Conservation (phyloP, 176 grass and related monocot genomes). For the Musa acuminata region DNA sequence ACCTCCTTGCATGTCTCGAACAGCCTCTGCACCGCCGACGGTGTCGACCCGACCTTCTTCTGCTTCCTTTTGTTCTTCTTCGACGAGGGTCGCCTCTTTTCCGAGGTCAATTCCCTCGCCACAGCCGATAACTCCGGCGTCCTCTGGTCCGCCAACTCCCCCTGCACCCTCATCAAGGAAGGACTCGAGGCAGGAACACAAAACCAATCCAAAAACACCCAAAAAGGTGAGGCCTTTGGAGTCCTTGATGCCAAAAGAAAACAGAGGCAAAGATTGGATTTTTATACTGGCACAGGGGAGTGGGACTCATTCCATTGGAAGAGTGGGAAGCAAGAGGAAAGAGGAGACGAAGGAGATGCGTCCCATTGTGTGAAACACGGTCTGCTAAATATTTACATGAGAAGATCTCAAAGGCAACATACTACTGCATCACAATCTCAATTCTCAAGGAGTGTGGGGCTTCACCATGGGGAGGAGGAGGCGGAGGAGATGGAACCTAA, state of each 20-base stretch:
- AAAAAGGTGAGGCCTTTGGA: not conserved
- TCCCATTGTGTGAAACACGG: not conserved
- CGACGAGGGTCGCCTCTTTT: constrained; percentile 6
- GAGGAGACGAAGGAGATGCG: not conserved
- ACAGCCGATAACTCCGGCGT: too few relatives aligned
- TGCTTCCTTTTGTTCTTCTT: constrained; percentile 24
- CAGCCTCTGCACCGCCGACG: constrained; percentile 43
- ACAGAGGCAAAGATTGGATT: not conserved
- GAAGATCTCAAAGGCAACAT: not conserved
- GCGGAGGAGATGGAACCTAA: not conserved
- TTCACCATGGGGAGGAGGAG: not conserved
- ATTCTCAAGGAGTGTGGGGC: not conserved
- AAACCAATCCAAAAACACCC: not conserved
- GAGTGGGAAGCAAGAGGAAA: not conserved
- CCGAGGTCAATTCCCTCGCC: too few relatives aligned
- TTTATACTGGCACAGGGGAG: not conserved
- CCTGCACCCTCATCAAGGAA: constrained; percentile 18
- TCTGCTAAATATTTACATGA: not conserved
- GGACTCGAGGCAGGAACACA: constrained; percentile 1
- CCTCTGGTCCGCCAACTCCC: constrained; percentile 7
- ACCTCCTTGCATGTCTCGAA: constrained; percentile 56
- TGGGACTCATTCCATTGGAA: not conserved
- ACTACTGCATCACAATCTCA: not conserved
- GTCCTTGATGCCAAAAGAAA: not conserved
- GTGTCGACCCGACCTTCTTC: constrained; percentile 12